Base-by-base conservation (phyloP, 805 yeast genomes). In the Starmera caribaea region DNA sequence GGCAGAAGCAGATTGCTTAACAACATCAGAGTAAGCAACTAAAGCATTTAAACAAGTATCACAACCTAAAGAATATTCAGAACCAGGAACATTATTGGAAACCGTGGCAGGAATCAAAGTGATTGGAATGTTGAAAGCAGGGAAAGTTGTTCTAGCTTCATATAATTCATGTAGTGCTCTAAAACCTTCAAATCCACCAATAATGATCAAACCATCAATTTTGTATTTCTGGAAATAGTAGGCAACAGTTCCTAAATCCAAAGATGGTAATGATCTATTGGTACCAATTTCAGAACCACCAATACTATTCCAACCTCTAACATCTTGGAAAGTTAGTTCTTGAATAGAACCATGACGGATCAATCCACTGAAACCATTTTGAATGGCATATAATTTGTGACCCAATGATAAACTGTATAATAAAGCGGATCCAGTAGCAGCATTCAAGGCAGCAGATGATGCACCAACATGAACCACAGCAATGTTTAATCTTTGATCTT, bases 261-360 rank as follows among this genome's bases (percentile, higher is more conserved):
- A 61, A 28, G 71, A 67, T 16, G 98, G 98, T 28, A 87, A 70
- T 34, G 80, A 69, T 55, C 98, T 75, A 69, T 92, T 92, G 29
- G 98, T 92, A 52, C 99, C 99, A 45, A 92, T 81, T 58, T 89
- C 97, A 27, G 96, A 86, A 26, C 98, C 99, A 54, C 98, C 99
- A 43, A 74, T 54, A 44, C 81, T 77, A 58, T 78, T 80, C 96
- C 96, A 89, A 44, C 78, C 81, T 59, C 84, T 94, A 42, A 88
- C 84, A 52, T 84, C 89, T 44, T 80, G 63, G 97, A 97, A 92
- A 26, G 69, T 65, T 35, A 92, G 61, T 53, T 76, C 76, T 39
- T 73, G 68, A 24, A 92, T 81, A 8, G 92, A 75, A 49, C 88
- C 97, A 58, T 89, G 95, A 52, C 95, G 78, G 13, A 87, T 76